Percentiles rank a stretch among this genome's conserved stretches.
phyloP scores from a whole-genome alignment of 345 rosid genomes.

The Arabis hirsuta region DNA sequence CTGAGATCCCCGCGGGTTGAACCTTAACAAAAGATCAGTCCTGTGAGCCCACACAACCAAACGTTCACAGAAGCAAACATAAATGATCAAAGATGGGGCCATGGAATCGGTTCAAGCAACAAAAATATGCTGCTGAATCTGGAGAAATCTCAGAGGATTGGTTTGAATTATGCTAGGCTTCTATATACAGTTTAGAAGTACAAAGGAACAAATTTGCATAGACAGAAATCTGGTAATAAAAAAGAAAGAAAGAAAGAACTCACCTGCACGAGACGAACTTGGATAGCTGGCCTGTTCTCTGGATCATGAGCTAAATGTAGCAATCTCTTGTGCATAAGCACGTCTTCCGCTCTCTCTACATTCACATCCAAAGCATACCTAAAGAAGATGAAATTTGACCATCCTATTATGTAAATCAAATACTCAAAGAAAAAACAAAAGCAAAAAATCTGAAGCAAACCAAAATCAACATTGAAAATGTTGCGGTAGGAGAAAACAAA shows the following conservation, averaged over 20 bases:
- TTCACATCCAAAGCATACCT: constrained; percentile 98
- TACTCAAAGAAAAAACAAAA: neutral
- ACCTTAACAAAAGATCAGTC: constrained; percentile 61
- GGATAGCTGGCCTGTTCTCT: constrained; percentile 35
- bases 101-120: constrained; percentile 3
- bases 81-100: constrained; percentile 25
- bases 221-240: neutral
- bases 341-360: constrained; percentile 97
- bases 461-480: neutral
- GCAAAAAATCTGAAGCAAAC: neutral
- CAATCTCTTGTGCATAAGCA: constrained; percentile 68
- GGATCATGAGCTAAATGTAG: constrained; percentile 45
- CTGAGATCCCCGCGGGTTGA: constrained; percentile 56
- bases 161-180: neutral
- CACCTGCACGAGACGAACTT: constrained; percentile 70
- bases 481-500: neutral
- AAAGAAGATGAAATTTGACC: constrained; percentile 8
- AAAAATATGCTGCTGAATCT: neutral
- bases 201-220: neutral
- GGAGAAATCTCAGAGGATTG: neutral
- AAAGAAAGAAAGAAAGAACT: neutral
- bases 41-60: constrained; percentile 41
- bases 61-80: constrained; percentile 27
- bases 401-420: neutral
- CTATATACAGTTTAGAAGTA: neutral